These are phyloP conservation scores for Fusarium tupiense DNA, from an alignment of 2,329 filamentous ascomycete species.

Conservation along the genomic window DNA sequence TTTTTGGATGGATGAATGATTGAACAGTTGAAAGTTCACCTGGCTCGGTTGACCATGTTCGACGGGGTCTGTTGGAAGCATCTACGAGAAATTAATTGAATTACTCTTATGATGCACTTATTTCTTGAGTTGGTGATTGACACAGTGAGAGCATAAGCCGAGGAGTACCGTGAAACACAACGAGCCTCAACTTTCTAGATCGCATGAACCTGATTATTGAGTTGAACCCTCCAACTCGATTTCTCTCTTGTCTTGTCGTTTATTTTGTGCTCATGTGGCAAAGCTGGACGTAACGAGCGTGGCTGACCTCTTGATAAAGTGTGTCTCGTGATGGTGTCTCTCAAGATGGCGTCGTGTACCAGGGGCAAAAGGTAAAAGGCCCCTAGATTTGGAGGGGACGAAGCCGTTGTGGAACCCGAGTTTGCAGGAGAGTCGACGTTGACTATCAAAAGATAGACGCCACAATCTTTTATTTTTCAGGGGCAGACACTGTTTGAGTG, in stretches of 20 bases:
- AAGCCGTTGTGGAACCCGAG: constrained; percentile 22
- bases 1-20: constrained; percentile 31
- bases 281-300: constrained; percentile 10
- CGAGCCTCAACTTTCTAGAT: background rate
- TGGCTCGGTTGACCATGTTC: constrained; percentile 8
- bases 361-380: constrained; percentile 6
- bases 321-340: constrained; percentile 25
- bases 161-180: background rate
- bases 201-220: background rate
- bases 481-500: background rate
- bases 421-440: background rate
- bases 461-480: constrained; percentile 18
- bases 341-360: constrained; percentile 28
- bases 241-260: background rate
- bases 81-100: constrained; percentile 22
- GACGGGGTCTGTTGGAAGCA: constrained; percentile 3
- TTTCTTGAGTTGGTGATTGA: background rate
- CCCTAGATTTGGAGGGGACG: constrained; percentile 5
- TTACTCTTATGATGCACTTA: background rate
- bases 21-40: constrained; percentile 1
- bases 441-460: constrained; percentile 21
- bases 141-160: background rate
- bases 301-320: constrained; percentile 12
- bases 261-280: constrained; percentile 18
- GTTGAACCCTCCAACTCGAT: background rate